These are phyloP conservation scores for Phytophthora hybrid DNA, from an alignment of 352 stramenopile species.

Conservation along the genomic window DNA sequence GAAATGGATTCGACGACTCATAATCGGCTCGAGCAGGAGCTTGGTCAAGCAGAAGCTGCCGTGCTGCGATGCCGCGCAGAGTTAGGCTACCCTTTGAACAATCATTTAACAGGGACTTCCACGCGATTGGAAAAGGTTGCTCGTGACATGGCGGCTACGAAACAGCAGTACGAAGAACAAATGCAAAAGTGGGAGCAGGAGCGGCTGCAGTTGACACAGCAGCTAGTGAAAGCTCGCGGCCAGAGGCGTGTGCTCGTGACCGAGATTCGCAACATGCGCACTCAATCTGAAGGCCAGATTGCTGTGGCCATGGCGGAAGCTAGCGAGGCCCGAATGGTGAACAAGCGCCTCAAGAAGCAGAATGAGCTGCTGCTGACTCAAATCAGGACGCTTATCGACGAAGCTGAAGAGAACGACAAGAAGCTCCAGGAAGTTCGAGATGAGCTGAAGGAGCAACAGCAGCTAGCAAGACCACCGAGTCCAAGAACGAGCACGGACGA, in stretches of 20 bases:
- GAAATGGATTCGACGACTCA: slow-evolving; percentile 62
- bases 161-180: slow-evolving; percentile 78
- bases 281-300: slow-evolving; percentile 78
- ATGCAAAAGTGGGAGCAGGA: slow-evolving; percentile 63
- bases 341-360: slow-evolving; percentile 82
- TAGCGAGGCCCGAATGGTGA: slow-evolving; percentile 88
- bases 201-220: slow-evolving; percentile 64
- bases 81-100: slow-evolving; percentile 79
- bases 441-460: slow-evolving; percentile 29
- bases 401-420: slow-evolving; percentile 57
- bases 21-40: slow-evolving; percentile 70
- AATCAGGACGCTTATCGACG: slow-evolving; percentile 77
- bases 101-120: slow-evolving; percentile 77
- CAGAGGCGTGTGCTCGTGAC: slow-evolving; percentile 84
- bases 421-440: slow-evolving; percentile 40
- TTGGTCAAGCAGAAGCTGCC: slow-evolving; percentile 73
- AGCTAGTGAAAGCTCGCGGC: slow-evolving; percentile 79
- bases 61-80: slow-evolving; percentile 79
- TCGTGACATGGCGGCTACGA: slow-evolving; percentile 71
- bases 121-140: slow-evolving; percentile 80
- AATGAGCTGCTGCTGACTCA: slow-evolving; percentile 85
- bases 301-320: slow-evolving; percentile 86
- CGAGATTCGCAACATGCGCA: slow-evolving; percentile 82
- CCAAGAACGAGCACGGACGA: slow-evolving; percentile 1
- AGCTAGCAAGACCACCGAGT: slow-evolving; percentile 5